These are phyloP conservation scores for Nidularia sp. DNA, from an alignment of 768 basidiomycete species.

Conservation along the genomic window DNA sequence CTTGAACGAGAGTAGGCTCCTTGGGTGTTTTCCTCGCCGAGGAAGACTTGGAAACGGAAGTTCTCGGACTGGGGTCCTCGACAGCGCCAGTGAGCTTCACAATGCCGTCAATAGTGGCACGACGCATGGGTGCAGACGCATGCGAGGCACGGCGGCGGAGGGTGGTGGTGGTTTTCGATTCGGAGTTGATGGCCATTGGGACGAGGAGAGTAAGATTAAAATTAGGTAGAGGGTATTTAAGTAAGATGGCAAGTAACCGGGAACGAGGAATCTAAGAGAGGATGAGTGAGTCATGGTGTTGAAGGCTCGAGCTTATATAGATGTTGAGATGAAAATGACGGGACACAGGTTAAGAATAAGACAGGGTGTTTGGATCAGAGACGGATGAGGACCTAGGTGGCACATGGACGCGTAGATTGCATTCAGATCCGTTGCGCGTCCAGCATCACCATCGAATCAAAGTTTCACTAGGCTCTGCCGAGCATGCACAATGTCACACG, in stretches of 20 bases:
- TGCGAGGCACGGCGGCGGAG: not conserved
- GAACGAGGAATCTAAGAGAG: not conserved
- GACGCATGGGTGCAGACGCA: not conserved
- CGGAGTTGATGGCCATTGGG: not conserved
- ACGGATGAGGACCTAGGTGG: too few species aligned
- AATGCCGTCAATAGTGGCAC: not conserved
- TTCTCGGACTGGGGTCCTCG: constrained; percentile 3
- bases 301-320: not conserved
- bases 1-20: constrained; percentile 38
- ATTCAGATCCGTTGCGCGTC: too few species aligned
- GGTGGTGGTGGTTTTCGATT: not conserved
- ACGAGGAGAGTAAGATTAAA: not conserved
- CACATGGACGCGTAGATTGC: too few species aligned
- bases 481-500: too few species aligned
- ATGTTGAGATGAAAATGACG: too few species aligned
- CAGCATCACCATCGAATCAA: too few species aligned
- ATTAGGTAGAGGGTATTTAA: not conserved
- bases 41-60: not conserved
- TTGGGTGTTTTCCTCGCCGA: constrained; percentile 6
- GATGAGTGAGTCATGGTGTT: not conserved
- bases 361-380: too few species aligned
- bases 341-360: too few species aligned
- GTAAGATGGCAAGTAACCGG: not conserved
- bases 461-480: too few species aligned
- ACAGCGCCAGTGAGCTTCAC: not conserved